Conservation (phyloP, 192 early-diverging fungal genomes). For the Chytriomyces sp. region DNA sequence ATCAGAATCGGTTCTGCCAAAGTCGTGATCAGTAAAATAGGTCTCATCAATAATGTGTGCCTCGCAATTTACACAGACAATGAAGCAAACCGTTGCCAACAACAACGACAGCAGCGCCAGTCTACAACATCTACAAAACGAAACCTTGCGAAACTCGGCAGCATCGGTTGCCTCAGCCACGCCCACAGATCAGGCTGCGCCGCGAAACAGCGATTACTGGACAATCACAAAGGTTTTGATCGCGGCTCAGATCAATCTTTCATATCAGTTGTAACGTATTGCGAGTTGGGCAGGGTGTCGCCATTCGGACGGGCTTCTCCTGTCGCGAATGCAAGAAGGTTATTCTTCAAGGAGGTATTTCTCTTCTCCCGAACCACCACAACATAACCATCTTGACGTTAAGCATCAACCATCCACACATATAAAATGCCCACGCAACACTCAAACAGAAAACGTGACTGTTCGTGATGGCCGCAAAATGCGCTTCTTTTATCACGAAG, state of each 20-base stretch:
- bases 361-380: too few species aligned
- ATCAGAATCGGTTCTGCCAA: too few species aligned
- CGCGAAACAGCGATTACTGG: background rate
- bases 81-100: too few species aligned
- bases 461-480: conserved; percentile 58
- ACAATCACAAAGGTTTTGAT: conserved; percentile 6
- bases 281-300: background rate
- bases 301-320: conserved; percentile 38
- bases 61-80: too few species aligned
- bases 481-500: conserved; percentile 52
- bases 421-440: background rate
- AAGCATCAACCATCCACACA: background rate
- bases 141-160: background rate
- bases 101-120: too few species aligned
- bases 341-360: conserved; percentile 35
- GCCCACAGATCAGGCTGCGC: background rate
- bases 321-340: conserved; percentile 48
- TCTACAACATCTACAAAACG: background rate
- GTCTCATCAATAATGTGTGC: too few species aligned
- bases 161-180: background rate
- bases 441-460: conserved; percentile 11
- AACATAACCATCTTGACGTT: background rate
- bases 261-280: background rate
- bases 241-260: background rate
- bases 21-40: too few species aligned